Base-by-base conservation (phyloP, 2,329 filamentous ascomycete species). In the Colletotrichum chlorophyti region DNA sequence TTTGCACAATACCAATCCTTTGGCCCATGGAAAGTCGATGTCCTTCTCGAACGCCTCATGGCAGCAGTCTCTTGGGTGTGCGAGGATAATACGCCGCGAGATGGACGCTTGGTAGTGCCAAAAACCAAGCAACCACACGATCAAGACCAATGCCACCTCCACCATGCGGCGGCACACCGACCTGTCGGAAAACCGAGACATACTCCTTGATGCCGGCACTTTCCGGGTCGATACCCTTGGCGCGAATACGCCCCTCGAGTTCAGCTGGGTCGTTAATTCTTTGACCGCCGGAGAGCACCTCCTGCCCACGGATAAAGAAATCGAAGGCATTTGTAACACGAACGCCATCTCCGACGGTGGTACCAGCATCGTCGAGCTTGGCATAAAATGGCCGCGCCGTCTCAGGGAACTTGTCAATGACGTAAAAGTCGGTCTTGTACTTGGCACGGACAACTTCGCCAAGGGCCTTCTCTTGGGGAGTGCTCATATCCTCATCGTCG, bases 381-480 rank as follows among this genome's bases (percentile, higher is more conserved):
- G 94, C 93, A 76, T 97, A 98, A 76, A 97, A 97, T 5, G 94
- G 94, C 26, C 95, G 86, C 17, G 95, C 91, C 32, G 82, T 81
- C 74, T 95, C 87, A 40, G 95, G 95, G 82, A 97, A 99, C 77
- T 98, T 95, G 81, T 98, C 94, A 62, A 99, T 84, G 19, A 96
- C 89, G 79, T 97, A 98, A 79, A 98, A 98, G 78, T 99, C 95
- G 60, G 93, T 95, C 71, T 90, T 85, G 83, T 90, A 97, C 78
- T 97, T 97, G 67, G 91, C 83, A 55, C 91, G 89, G 65, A 98
- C 86, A 43, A 98, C 82, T 23, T 87, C 88, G 57, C 95, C 95
- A 8, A 98, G 87, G n/a, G 89, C 91, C 77, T 93, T 93, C 74
- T 95, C 91, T 70, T 94, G 89, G 0, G 91, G 87, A 0, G 91